Evolutionary conservation across 1,284 basidiomycete species (phyloP), one percentile per base, ranked within the genome.

Genomic region (Rhodotorula sp.): DNA sequence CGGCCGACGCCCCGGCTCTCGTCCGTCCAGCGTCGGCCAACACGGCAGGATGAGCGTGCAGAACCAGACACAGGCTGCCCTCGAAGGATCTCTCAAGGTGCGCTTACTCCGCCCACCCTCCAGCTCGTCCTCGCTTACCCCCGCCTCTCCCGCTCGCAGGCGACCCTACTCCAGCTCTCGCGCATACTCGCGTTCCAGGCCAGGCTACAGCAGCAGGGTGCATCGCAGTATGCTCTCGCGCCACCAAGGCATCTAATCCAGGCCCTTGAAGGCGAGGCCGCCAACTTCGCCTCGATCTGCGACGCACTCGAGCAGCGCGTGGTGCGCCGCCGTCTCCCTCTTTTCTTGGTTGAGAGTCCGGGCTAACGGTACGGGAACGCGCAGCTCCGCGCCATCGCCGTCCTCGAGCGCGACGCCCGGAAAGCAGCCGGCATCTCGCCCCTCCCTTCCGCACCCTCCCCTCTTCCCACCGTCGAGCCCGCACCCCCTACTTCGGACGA

Each of bases 151-250:
- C 21, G 25, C 32, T 29, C 27, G 8, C 66, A 72, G 70, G 46
- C 66, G 1, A 72, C 66, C 17, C 63, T 61, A 27, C 32, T 61
- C n/a, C 39, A 66, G 8, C 60, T 72, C 21, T 67, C 70, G 21
- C 66, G 55, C 55, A 61, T 72, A 44, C 60, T 72, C 59, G 70
- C 70, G 15, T 69, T 68, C 56, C 64, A 63, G 37, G 54, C 63
- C 0, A 60, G 61, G 5, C n/a, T 72, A 21, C 63, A 68, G 17
- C 55, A 58, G 15, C 55, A 62, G 0, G 63, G 66, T 5, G 64
- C 58, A 0, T n/a, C 60, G 0, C 46, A 62, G 9, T 72, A 68
- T 19, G 63, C 57, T 15, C 44, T n/a, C 1, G 21, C n/a, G 0
- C 22, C 54, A 0, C 50, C 63, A 0, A 25, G 32, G 3, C 22